Percentiles rank a stretch among this genome's conserved stretches.
Conservation (phyloP, 805 yeast species). For the Saccharomycopsis javanensis region DNA sequence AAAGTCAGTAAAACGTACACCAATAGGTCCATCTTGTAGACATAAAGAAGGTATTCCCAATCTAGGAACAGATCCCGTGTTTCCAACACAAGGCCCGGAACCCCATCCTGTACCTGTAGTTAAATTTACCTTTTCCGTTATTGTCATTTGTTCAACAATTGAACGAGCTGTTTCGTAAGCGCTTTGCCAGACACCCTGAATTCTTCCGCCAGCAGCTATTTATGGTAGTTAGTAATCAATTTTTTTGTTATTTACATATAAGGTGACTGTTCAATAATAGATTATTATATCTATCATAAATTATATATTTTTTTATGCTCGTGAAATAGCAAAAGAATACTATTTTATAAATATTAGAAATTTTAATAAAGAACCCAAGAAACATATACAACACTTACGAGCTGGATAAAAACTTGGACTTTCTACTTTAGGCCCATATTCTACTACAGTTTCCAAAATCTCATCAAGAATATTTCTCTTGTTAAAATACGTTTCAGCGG, state of each 20-base stretch:
- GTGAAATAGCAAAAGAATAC: too few species aligned
- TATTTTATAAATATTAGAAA: too few species aligned
- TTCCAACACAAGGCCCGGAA: conserved; percentile 52
- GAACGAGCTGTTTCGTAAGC: conserved; percentile 49
- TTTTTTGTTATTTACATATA: not conserved
- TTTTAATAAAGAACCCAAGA: too few species aligned
- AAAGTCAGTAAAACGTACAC: conserved; percentile 48
- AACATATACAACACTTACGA: conserved; percentile 9
- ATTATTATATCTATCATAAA: too few species aligned
- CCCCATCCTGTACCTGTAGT: conserved; percentile 61
- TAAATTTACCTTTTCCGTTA: conserved; percentile 49
- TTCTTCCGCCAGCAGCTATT: conserved; percentile 33
- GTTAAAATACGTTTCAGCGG: not conserved
- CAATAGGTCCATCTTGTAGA: conserved; percentile 55
- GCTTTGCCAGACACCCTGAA: conserved; percentile 41
- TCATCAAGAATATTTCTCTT: conserved; percentile 7
- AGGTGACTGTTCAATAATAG: too few species aligned
- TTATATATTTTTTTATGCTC: too few species aligned
- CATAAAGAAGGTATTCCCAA: conserved; percentile 46
- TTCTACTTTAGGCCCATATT: conserved; percentile 2
- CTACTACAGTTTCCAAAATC: conserved; percentile 7
- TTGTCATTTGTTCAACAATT: conserved; percentile 46
- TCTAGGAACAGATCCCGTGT: conserved; percentile 49
- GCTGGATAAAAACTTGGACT: conserved; percentile 15
- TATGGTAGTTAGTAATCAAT: not conserved